Base-by-base conservation (phyloP, 257 asterid genomes). In the Capsicum chinense region DNA sequence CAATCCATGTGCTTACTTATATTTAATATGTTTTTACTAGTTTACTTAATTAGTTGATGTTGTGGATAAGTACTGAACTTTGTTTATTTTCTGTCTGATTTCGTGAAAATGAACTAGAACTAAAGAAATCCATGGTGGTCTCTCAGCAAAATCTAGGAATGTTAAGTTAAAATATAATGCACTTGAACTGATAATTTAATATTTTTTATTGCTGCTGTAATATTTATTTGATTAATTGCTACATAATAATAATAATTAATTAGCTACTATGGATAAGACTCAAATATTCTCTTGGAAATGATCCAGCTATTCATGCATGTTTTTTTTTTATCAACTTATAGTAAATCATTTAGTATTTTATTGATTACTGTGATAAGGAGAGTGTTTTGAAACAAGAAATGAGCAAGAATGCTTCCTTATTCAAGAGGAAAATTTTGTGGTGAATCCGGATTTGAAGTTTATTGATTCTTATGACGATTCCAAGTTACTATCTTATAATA, bases 231-330 rank as follows among this genome's bases (percentile, higher is more conserved):
- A 71, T 47, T 10, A 71, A 9, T 42, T 71, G 6, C 39, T 44
- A 9, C 37, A 17, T 17, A 9, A 47, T 16, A 44, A 71, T 9
- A 9, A 26, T 26, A 16, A 42, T 4, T 9, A 1, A 19, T 44
- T 71, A 44, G 9, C 37, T 44, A 71, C 37, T 44, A 71, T 17
- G 56, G 79, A 44, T 17, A 44, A 9, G 79, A 71, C 37, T 16
- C 79, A 44, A 17, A 17, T 71, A 71, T 44, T 71, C 56, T 71
- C 57, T n/a, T 44, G 37, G 79, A 71, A 71, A 71, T 71, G 17
- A 57, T 17, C 39, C n/a, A 9, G 39, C 35, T 39, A 71, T 44
- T 14, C 79, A 71, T 71, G 79, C 79, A 69, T 42, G 14, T 42
- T 16, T 69, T 7, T 16, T 17, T 8, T 59, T n/a, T 0, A 2